These are phyloP conservation scores for Cetradonia linearis DNA, from an alignment of 495 filamentous ascomycete genomes.

Conservation along the genomic window DNA sequence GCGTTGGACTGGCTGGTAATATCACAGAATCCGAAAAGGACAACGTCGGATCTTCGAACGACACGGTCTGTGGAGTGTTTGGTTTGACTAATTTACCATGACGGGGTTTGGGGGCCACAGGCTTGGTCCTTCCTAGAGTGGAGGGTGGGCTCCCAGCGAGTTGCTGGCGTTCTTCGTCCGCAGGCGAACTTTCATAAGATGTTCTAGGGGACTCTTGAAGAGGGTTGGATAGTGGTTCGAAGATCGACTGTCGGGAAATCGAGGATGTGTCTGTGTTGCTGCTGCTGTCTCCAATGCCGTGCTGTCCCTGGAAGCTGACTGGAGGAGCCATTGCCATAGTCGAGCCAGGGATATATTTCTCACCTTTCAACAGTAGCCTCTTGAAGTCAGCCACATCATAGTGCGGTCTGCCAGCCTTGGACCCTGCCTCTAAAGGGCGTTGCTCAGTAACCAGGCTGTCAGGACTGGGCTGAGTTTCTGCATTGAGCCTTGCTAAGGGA, in stretches of 20 bases:
- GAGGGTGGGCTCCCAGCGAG: constrained; percentile 25
- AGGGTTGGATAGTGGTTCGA: constrained; percentile 27
- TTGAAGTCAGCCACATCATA: constrained; percentile 56
- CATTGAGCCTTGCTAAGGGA: constrained; percentile 10
- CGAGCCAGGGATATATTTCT: constrained; percentile 20
- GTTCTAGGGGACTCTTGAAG: constrained; percentile 38
- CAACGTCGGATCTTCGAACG: constrained; percentile 26
- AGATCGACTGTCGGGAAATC: constrained; percentile 38
- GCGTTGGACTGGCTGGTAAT: constrained; percentile 27
- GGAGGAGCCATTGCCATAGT: constrained; percentile 8
- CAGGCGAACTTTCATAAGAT: constrained; percentile 34
- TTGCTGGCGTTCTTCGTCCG: constrained; percentile 33
- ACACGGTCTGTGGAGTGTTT: constrained; percentile 24
- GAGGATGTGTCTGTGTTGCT: constrained; percentile 41
- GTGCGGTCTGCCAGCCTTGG: constrained; percentile 23
- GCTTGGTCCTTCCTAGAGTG: constrained; percentile 31
- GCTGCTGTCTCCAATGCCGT: constrained; percentile 31
- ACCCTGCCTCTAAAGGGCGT: neutral
- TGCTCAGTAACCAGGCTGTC: neutral
- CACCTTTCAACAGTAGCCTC: constrained; percentile 49
- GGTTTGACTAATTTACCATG: constrained; percentile 58
- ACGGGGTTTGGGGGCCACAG: constrained; percentile 52
- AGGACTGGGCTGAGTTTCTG: constrained; percentile 3
- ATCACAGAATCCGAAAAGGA: constrained; percentile 23
- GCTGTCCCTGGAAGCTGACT: constrained; percentile 18